These are phyloP conservation scores for Physcomitrellopsis africana DNA, from an alignment of 225 moss, liverwort and hornwort genomes.

Conservation along the genomic window DNA sequence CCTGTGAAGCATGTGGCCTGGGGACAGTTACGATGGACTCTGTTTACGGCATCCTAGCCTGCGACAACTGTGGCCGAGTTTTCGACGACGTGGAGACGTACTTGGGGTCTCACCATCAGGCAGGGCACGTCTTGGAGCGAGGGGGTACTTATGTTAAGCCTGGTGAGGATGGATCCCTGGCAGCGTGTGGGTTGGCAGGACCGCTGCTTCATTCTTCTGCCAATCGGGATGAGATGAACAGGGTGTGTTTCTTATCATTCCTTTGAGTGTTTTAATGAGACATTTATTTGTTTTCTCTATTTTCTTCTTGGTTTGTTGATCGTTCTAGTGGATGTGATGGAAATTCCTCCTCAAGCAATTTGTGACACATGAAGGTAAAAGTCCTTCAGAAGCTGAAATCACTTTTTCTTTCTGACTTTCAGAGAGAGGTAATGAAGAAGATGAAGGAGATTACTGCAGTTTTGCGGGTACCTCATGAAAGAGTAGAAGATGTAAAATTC, in stretches of 20 bases:
- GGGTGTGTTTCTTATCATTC: conserved; percentile 29
- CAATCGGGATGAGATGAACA: conserved; percentile 44
- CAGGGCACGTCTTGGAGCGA: conserved; percentile 77
- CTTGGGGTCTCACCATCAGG: conserved; percentile 70
- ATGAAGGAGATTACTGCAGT: conserved; percentile 72
- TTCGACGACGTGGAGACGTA: conserved; percentile 73
- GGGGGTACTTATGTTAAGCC: conserved; percentile 65
- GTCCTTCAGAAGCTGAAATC: not conserved
- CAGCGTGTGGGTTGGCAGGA: conserved; percentile 56
- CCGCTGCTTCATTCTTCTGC: conserved; percentile 23
- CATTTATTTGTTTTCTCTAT: not conserved
- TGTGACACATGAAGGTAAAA: not conserved
- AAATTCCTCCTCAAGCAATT: not conserved
- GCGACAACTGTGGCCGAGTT: conserved; percentile 81
- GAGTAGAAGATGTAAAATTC: conserved; percentile 75
- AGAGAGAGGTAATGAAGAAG: conserved; percentile 89
- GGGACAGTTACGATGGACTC: conserved; percentile 73
- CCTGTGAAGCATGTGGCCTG: conserved; percentile 71
- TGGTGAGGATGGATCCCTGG: conserved; percentile 63
- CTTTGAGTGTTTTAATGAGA: not conserved
- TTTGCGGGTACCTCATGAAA: conserved; percentile 78
- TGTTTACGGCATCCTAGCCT: conserved; percentile 77
- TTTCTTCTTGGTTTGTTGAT: not conserved
- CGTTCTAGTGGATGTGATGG: not conserved
- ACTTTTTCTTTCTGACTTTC: conserved; percentile 9